Base-by-base conservation (phyloP, 2,329 filamentous ascomycete genomes). In the Ciborinia camelliae region DNA sequence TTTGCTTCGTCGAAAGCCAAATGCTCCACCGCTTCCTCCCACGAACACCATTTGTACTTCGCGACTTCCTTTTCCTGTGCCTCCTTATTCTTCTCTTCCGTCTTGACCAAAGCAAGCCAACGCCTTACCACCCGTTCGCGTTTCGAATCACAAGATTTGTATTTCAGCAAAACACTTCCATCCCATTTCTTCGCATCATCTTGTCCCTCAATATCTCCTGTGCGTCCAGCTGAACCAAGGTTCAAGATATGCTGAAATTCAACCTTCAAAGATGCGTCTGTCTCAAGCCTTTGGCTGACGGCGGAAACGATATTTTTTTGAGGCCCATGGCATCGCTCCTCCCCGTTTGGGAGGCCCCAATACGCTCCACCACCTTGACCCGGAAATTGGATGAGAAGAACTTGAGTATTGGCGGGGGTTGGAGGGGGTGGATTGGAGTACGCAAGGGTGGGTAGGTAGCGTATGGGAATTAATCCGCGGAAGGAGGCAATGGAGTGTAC, bases 321-420 rank as follows among this genome's bases (percentile, higher is more conserved):
- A n/a, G n/a, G n/a, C n/a, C n/a, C n/a, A n/a, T n/a, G n/a, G n/a
- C n/a, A n/a, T n/a, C n/a, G n/a, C n/a, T n/a, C n/a, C n/a, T 71
- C 67, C 1, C 67, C 68, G 59, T 71, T 71, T 18, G 69, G 68
- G 37, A 71, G 66, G 26, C 51, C 55, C 68, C 69, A 71, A 61
- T 62, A 69, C 18, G 62, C 37, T 26, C 60, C 41, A n/a, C 20
- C 14, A 6, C 30, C 18, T 18, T 51, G n/a, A n/a, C 48, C 35
- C 23, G n/a, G n/a, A 35, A 20, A 58, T 32, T 55, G 51, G 54
- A 70, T 69, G 60, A 70, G 66, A 28, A 70, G 66, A 51, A 69
- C 45, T 63, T 69, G 52, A 6, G 66, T 66, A 23, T 65, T 71
- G n/a, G 37, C 48, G 20, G 64, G 58, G 41, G 55, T 58, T 9